phyloP scores from a whole-genome alignment of 352 stramenopile genomes.

The Pythium phragmiticola region DNA sequence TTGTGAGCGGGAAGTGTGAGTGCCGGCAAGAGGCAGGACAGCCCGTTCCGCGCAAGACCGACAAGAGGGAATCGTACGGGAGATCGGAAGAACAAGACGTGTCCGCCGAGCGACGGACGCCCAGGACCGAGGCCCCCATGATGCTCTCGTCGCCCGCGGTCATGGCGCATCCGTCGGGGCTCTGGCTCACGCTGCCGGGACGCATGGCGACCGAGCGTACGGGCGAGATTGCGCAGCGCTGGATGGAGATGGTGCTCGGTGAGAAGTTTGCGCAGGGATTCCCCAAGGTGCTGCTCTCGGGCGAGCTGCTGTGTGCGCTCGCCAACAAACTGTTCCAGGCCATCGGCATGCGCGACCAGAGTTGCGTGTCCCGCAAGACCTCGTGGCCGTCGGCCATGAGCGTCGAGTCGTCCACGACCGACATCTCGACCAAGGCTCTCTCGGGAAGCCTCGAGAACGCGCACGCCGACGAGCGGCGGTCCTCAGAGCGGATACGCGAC shows the following conservation, averaged over 20 bases:
- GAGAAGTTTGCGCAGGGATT: constrained; percentile 65
- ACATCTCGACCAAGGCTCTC: constrained; percentile 2
- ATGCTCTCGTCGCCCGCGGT: constrained; percentile 28
- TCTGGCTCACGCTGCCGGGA: constrained; percentile 28
- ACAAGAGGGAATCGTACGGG: neutral
- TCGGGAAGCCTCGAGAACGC: constrained; percentile 5
- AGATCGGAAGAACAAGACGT: constrained; percentile 12
- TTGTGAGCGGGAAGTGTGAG: constrained; percentile 6
- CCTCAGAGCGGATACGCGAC: constrained; percentile 24
- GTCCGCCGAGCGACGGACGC: neutral
- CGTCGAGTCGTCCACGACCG: constrained; percentile 13
- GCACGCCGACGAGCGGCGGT: constrained; percentile 11
- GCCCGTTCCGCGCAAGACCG: neutral
- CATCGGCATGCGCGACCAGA: constrained; percentile 68
- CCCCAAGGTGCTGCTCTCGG: constrained; percentile 53
- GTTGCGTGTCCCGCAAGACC: constrained; percentile 24
- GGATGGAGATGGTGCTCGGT: constrained; percentile 88
- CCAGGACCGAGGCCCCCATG: constrained; percentile 9
- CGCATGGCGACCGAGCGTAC: constrained; percentile 34
- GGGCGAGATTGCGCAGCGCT: constrained; percentile 74
- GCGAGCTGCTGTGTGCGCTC: constrained; percentile 61
- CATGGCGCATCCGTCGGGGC: constrained; percentile 26
- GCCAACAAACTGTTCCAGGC: constrained; percentile 74
- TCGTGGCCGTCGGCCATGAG: constrained; percentile 26
- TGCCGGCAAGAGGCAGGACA: constrained; percentile 21